Base-by-base conservation (phyloP, 2,329 filamentous ascomycete species). In the Neocatenulostroma microsporum region DNA sequence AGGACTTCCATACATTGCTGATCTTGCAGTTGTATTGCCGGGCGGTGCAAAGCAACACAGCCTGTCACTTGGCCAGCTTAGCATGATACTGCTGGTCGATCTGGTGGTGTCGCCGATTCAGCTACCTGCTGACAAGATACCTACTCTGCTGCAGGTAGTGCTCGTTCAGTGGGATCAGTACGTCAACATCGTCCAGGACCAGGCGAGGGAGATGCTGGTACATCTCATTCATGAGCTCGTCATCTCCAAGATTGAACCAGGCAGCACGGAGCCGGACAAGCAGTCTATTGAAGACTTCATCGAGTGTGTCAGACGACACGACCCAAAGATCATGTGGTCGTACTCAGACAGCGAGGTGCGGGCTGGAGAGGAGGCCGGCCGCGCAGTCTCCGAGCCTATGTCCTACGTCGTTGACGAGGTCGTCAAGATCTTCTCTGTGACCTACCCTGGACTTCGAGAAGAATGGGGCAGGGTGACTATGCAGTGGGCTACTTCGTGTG, bases 151-250 rank as follows among this genome's bases (percentile, higher is more conserved):
- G 11, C 91, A 98, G 60, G 84, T 94, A 7, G 81, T 95, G 4
- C 80, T 89, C 10, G 86, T 96, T 3, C 73, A 96, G 2, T 98
- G 91, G 91, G 93, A 98, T 58, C 89, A 96, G 54, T 95, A 98
- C 54, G 94, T 85, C 1, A 79, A 85, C 3, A 75, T 95, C 9
- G 91, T 98, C 2, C 89, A 96, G 59, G 91, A 96, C 49, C 89
- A 98, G 60, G 88, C 93, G 20, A 79, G 88, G 32, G 91, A 98
- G 62, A 94, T 98, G 88, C 74, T 98, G 12, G 88, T 98, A 2
- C 91, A 98, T 65, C 73, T 98, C 13, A 93, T 98, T 30, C 91
- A 98, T 52, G 91, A 96, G 59, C 71, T 96, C 5, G 86, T 98
- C 24, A 87, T 95, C 19, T 80, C 78, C 1, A 77, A 76, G 50